Conservation (phyloP, 768 basidiomycete species). For the Rhodotorula kratochvilovae region DNA sequence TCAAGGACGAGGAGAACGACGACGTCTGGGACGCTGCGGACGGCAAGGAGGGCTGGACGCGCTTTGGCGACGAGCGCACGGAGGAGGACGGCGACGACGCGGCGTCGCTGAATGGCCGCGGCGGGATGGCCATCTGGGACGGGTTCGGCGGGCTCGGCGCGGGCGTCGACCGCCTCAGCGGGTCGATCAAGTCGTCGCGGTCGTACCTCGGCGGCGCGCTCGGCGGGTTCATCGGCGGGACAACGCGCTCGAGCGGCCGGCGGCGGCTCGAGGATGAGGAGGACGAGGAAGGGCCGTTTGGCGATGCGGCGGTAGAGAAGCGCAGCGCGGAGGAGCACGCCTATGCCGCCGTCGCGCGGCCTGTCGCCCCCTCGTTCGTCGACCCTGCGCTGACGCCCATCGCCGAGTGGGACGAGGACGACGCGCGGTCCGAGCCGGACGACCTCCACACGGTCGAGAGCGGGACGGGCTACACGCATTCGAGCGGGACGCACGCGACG, state of each 20-base stretch:
- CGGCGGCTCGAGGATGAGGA: not conserved
- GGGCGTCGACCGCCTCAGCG: not conserved
- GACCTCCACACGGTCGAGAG: slow-evolving; percentile 20
- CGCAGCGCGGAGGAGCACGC: not conserved
- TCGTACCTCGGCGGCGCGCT: slow-evolving; percentile 25
- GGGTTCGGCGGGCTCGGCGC: slow-evolving; percentile 3
- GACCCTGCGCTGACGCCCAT: slow-evolving; percentile 26
- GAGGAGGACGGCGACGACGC: not conserved
- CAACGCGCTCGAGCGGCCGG: too few species aligned
- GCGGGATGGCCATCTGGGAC: slow-evolving; percentile 27
- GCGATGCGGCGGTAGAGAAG: not conserved
- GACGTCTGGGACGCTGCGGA: not conserved
- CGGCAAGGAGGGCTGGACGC: slow-evolving; percentile 11
- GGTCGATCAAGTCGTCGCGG: slow-evolving; percentile 6
- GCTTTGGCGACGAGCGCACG: slow-evolving; percentile 15
- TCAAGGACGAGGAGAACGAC: slow-evolving; percentile 28
- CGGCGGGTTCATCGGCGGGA: slow-evolving; percentile 27
- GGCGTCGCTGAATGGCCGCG: not conserved
- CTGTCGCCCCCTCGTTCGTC: not conserved
- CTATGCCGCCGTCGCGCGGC: not conserved
- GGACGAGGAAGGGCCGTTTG: not conserved
- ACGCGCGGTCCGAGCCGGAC: not conserved
- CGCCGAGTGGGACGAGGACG: slow-evolving; percentile 29
- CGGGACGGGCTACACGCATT: slow-evolving; percentile 1
- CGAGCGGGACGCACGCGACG: slow-evolving; percentile 18